Evolutionary conservation across 2,329 filamentous ascomycete genomes (phyloP), one percentile per base, ranked within the genome.

Genomic region (Fusarium haematococcum): DNA sequence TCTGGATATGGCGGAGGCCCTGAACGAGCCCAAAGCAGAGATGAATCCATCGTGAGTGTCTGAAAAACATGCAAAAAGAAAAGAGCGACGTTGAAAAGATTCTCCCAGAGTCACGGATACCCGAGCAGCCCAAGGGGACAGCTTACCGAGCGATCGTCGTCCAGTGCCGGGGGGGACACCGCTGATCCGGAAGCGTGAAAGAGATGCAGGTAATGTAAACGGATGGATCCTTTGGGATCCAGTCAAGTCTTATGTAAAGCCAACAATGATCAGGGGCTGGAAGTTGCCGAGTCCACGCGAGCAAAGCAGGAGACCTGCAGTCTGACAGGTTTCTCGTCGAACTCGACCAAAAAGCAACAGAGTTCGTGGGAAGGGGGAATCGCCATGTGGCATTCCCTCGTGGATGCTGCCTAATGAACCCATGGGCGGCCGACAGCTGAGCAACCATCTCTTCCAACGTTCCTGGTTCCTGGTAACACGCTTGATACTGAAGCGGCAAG

Each of bases 1-100:
- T 81, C 71, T 1, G 72, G 75, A 27, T 75, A 75, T 7, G 77
- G 71, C 9, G 70, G 72, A 20, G 74, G 75, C 20, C 73, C 73
- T 18, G 43, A 43, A 18, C 72, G 72, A 48, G 63, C 39, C 11
- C 60, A 73, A 6, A 75, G 50, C n/a, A 41, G 11, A 18, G 39
- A 37, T 16, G 56, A 70, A 14, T 39, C 57, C 69, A 76, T 75
- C 13, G 13, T 25, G 25, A 63, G 37, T n/a, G 16, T 25, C 8
- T 11, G 6, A 23, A 9, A 10, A 52, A 35, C 67, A 45, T 35
- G 13, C 27, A 37, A 65, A n/a, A 14, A 30, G 8, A 35, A 10
- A 54, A 63, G 13, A 20, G 37, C 25, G 35, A 25, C 56, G 27
- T 27, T 45, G 33, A 56, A 25, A 25, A 20, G 25, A 27, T n/a